Evolutionary conservation across 768 basidiomycete species (phyloP).

Genomic region (Boletus tylopilopsis): DNA sequence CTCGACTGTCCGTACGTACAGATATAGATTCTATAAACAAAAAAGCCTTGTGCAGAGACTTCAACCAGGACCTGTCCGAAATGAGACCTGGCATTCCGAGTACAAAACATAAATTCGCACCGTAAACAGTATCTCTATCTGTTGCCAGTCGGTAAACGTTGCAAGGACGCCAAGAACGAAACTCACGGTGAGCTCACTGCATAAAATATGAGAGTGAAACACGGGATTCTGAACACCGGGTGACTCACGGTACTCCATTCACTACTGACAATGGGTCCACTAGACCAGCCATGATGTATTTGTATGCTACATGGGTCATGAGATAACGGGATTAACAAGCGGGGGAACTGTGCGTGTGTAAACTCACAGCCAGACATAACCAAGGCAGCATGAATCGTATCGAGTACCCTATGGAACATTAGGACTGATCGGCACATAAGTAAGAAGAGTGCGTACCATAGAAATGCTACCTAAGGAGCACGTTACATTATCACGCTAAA

Average conservation of each 20-base stretch:
- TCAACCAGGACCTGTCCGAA: not conserved
- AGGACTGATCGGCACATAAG: no score
- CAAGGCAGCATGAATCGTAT: slow-evolving; percentile 10
- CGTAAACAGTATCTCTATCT: slow-evolving; percentile 4
- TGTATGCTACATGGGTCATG: slow-evolving; percentile 3
- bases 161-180: not conserved
- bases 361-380: slow-evolving; percentile 9
- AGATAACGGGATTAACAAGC: no score
- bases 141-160: not conserved
- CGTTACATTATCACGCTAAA: not conserved
- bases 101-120: not conserved
- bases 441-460: slow-evolving; percentile 1
- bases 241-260: not conserved
- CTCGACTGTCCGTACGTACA: not conserved
- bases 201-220: not conserved
- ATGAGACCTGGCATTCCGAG: not conserved
- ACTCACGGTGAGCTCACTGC: slow-evolving; percentile 14
- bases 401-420: slow-evolving; percentile 1
- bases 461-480: slow-evolving; percentile 1
- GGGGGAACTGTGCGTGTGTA: no score
- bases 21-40: slow-evolving; percentile 8
- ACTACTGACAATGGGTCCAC: not conserved
- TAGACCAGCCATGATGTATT: not conserved
- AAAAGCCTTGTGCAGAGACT: slow-evolving; percentile 3
- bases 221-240: not conserved